Conservation (phyloP, 768 basidiomycete species). For the Auriscalpium vulgare region DNA sequence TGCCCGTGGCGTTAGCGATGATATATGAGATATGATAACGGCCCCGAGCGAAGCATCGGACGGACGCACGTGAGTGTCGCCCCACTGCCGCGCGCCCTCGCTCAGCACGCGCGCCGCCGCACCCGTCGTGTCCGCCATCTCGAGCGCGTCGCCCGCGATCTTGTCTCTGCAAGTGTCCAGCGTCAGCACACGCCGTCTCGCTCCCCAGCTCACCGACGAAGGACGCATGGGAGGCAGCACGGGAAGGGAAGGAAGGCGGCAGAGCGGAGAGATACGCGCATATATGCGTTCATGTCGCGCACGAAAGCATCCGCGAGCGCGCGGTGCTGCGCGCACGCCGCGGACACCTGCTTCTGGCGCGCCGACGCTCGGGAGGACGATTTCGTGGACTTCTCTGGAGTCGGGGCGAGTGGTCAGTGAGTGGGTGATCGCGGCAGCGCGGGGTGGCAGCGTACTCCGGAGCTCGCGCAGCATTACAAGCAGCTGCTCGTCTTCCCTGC, state of each 20-base stretch:
- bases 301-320: slow-evolving; percentile 4
- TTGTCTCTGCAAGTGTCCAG: slow-evolving; percentile 1
- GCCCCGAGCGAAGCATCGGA: background rate
- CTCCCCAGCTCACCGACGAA: too few species aligned
- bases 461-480: background rate
- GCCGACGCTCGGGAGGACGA: background rate
- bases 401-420: background rate
- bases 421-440: background rate
- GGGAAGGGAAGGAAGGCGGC: background rate
- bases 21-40: background rate
- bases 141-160: background rate
- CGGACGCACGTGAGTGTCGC: slow-evolving; percentile 2
- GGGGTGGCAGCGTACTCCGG: background rate
- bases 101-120: background rate
- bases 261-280: slow-evolving; percentile 3
- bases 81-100: slow-evolving; percentile 4
- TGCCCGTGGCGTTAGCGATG: background rate
- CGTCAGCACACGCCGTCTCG: too few species aligned
- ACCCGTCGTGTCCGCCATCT: background rate
- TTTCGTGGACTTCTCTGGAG: background rate
- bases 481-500: background rate
- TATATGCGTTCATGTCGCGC: slow-evolving; percentile 11
- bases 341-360: slow-evolving; percentile 6
- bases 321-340: slow-evolving; percentile 2
- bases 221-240: too few species aligned